phyloP scores from a whole-genome alignment of 768 basidiomycete genomes.

The Galerina marginata region DNA sequence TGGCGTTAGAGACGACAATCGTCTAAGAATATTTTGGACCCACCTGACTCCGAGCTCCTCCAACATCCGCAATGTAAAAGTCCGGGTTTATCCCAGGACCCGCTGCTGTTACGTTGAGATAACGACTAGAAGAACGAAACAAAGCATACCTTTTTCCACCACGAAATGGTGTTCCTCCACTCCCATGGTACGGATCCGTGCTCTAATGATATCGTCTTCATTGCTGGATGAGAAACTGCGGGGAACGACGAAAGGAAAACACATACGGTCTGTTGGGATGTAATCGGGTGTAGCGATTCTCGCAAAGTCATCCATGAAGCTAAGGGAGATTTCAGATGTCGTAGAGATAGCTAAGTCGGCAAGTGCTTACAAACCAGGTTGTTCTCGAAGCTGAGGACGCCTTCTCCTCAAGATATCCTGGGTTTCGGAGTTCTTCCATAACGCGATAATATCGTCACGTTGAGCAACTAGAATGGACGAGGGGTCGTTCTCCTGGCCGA shows the following conservation, averaged over 20 bases:
- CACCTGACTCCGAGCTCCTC: constrained; percentile 62
- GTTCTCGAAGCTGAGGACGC: constrained; percentile 59
- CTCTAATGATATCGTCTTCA: constrained; percentile 73
- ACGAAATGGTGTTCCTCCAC: constrained; percentile 74
- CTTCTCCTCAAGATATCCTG: constrained; percentile 54
- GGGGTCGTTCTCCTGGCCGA: constrained; percentile 48
- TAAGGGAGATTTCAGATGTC: constrained; percentile 27
- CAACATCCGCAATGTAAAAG: constrained; percentile 74
- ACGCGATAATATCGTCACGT: constrained; percentile 60
- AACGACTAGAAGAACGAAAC: neutral
- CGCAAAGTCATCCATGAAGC: constrained; percentile 73
- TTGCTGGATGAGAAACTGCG: neutral
- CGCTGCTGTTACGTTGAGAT: constrained; percentile 7
- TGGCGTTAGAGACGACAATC: neutral
- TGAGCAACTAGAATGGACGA: constrained; percentile 56
- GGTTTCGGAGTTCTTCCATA: constrained; percentile 67
- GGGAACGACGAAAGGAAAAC: neutral
- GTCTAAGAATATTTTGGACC: constrained; percentile 6
- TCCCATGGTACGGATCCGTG: constrained; percentile 73
- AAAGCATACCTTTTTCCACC: constrained; percentile 54
- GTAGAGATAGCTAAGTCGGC: neutral
- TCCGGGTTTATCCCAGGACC: constrained; percentile 52
- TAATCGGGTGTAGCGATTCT: constrained; percentile 63
- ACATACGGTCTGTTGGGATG: constrained; percentile 67
- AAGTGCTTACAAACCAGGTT: constrained; percentile 70